These are phyloP conservation scores for Candida suzukii DNA, from an alignment of 805 yeast species.

Conservation along the genomic window DNA sequence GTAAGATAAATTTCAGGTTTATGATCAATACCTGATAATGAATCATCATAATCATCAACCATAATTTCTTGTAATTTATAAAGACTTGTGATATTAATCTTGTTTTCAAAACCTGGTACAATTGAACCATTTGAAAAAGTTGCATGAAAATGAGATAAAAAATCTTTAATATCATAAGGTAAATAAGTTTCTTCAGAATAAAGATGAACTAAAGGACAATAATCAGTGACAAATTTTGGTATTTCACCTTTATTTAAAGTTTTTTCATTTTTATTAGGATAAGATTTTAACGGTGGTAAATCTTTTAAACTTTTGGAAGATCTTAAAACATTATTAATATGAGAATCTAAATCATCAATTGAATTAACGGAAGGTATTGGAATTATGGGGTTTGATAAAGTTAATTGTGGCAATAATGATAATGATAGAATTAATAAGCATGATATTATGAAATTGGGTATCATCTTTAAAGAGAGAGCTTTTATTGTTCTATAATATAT, in stretches of 20 bases:
- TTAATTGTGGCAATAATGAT: too few relatives aligned
- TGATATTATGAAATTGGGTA: too few relatives aligned
- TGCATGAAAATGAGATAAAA: constrained; percentile 58
- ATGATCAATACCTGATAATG: constrained; percentile 11
- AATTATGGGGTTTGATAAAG: background rate
- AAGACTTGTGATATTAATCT: constrained; percentile 25
- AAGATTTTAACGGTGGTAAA: constrained; percentile 28
- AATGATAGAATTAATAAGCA: background rate
- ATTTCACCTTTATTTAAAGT: constrained; percentile 45
- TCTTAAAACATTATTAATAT: constrained; percentile 6
- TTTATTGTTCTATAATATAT: too few relatives aligned
- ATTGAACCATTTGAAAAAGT: constrained; percentile 42
- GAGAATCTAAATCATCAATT: constrained; percentile 9
- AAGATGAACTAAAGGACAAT: constrained; percentile 74
- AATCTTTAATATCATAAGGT: constrained; percentile 75
- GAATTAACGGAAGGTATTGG: background rate
- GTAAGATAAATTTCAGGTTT: constrained; percentile 47
- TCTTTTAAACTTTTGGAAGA: constrained; percentile 13
- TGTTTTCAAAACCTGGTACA: constrained; percentile 17
- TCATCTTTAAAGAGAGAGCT: too few relatives aligned
- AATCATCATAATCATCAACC: constrained; percentile 11
- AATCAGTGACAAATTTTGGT: constrained; percentile 56
- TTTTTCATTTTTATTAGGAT: constrained; percentile 28
- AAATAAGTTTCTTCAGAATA: constrained; percentile 84
- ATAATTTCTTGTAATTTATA: constrained; percentile 26